Conservation (phyloP, 352 stramenopile genomes). For the Peronospora farinosa region DNA sequence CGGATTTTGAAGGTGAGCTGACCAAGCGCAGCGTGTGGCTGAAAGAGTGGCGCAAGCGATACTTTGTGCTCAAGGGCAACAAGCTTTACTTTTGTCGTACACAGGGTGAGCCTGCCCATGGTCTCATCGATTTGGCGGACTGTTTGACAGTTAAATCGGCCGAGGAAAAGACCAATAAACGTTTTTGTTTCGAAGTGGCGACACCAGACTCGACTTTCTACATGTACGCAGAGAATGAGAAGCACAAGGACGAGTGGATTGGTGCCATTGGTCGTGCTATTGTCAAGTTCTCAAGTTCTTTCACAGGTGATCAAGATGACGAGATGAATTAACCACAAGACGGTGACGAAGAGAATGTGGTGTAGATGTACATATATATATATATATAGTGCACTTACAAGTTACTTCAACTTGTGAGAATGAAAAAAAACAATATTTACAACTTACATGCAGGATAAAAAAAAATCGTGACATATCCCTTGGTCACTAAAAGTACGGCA, state of each 20-base stretch:
- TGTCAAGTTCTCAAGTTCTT: constrained; percentile 95
- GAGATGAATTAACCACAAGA: constrained; percentile 27
- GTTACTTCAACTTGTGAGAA: constrained; percentile 1
- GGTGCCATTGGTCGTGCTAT: constrained; percentile 95
- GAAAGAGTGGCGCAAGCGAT: constrained; percentile 87
- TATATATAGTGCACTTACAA: not conserved
- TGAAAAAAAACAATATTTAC: constrained; percentile 29
- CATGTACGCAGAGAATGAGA: constrained; percentile 89
- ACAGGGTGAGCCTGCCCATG: constrained; percentile 71
- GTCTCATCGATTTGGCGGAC: constrained; percentile 85
- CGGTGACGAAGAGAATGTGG: not conserved
- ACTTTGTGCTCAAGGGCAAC: constrained; percentile 90
- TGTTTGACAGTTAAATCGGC: constrained; percentile 88
- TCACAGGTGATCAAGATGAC: constrained; percentile 88
- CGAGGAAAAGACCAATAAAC: constrained; percentile 90
- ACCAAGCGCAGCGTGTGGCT: constrained; percentile 90
- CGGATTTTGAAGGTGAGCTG: constrained; percentile 84
- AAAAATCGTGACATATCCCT: constrained; percentile 1
- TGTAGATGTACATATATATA: constrained; percentile 9
- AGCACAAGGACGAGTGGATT: constrained; percentile 91
- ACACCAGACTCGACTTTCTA: constrained; percentile 87
- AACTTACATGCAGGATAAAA: constrained; percentile 19
- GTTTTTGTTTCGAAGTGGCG: constrained; percentile 86
- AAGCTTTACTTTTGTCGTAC: constrained; percentile 86
- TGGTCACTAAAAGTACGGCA: constrained; percentile 3